Evolutionary conservation across 2,329 filamentous ascomycete genomes (phyloP).

Genomic region (Nemania abortiva): DNA sequence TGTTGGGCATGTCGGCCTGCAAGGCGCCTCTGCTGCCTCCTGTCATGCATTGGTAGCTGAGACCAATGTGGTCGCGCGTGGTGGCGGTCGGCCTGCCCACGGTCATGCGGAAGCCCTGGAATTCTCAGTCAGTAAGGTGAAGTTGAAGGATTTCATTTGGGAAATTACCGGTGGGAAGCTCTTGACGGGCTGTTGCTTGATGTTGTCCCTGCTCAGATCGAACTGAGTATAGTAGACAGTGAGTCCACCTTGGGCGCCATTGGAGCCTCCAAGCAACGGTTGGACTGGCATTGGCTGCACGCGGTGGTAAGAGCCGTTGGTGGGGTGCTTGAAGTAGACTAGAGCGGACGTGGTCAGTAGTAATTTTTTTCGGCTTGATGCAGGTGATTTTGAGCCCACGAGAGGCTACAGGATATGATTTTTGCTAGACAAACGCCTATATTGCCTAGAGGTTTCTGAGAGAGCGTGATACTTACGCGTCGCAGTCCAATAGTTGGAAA

Average conservation of each 20-base stretch:
- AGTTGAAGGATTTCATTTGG: no score
- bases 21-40: conserved; percentile 53
- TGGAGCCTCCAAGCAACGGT: conserved; percentile 42
- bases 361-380: neutral
- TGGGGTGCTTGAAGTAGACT: conserved; percentile 44
- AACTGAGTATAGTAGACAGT: conserved; percentile 49
- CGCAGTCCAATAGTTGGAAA: conserved; percentile 46
- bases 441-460: no score
- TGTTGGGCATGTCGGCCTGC: conserved; percentile 53
- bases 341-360: neutral
- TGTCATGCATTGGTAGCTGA: conserved; percentile 57
- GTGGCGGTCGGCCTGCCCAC: conserved; percentile 51
- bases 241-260: conserved; percentile 45
- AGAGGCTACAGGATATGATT: neutral
- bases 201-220: conserved; percentile 42
- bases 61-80: conserved; percentile 48
- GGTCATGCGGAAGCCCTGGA: conserved; percentile 58
- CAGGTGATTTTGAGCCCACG: neutral
- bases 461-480: conserved; percentile 9
- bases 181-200: conserved; percentile 53
- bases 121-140: neutral
- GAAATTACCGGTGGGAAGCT: conserved; percentile 55
- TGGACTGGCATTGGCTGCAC: conserved; percentile 41
- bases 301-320: conserved; percentile 47
- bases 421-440: neutral